phyloP scores from a whole-genome alignment of 2,329 filamentous ascomycete species.

The Cryoendolithus antarcticus region DNA sequence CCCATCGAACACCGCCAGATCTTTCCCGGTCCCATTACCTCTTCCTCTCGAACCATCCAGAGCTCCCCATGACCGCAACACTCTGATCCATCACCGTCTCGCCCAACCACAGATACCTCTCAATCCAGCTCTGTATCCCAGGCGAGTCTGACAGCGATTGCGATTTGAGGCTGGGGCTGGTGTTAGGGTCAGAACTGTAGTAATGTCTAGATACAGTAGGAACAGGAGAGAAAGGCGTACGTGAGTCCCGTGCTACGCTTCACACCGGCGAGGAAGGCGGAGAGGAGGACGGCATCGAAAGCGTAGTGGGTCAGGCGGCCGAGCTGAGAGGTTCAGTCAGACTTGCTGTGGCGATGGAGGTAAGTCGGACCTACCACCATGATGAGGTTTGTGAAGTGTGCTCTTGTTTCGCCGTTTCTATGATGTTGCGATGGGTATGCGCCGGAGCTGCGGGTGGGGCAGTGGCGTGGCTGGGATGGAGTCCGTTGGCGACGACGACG shows the following conservation, averaged over 20 bases:
- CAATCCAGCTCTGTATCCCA: constrained; percentile 75
- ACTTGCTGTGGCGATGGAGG: too few relatives aligned
- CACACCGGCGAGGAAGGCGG: constrained; percentile 90
- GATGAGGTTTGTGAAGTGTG: too few relatives aligned
- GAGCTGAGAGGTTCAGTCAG: constrained; percentile 74
- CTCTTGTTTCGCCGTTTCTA: too few relatives aligned
- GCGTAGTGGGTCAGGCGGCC: constrained; percentile 89
- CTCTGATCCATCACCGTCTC: constrained; percentile 99
- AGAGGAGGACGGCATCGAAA: constrained; percentile 92
- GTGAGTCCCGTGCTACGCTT: constrained; percentile 95
- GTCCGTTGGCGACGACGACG: too few relatives aligned
- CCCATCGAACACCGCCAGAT: too few relatives aligned
- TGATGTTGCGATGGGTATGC: too few relatives aligned
- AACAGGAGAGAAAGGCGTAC: constrained; percentile 69
- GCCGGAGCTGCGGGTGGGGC: too few relatives aligned
- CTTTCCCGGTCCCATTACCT: too few relatives aligned
- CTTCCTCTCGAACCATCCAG: constrained; percentile 81
- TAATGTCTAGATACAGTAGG: too few relatives aligned
- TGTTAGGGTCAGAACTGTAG: constrained; percentile 32
- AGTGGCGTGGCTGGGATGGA: too few relatives aligned
- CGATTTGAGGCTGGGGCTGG: constrained; percentile 69
- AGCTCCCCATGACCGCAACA: constrained; percentile 77
- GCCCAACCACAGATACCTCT: constrained; percentile 85
- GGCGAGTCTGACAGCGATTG: constrained; percentile 76
- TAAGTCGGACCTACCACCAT: too few relatives aligned